These are phyloP conservation scores for Lagerstroemia fauriei DNA, from an alignment of 441 rosid species.

Conservation along the genomic window DNA sequence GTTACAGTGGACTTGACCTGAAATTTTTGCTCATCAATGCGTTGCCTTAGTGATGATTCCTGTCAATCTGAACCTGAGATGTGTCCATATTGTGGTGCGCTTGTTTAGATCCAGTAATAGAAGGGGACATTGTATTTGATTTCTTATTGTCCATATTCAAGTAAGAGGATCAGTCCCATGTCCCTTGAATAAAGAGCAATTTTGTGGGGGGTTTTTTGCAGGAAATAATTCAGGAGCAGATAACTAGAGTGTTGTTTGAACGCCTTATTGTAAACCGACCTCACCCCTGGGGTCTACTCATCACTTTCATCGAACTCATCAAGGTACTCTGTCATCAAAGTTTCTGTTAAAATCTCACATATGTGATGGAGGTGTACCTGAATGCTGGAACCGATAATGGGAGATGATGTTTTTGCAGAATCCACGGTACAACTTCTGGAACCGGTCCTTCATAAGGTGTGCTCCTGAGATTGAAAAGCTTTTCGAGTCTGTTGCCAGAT, in stretches of 20 bases:
- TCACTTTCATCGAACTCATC: constrained; percentile 96
- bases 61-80: too few relatives aligned
- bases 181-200: not conserved
- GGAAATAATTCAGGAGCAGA: constrained; percentile 98
- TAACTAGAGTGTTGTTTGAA: constrained; percentile 88
- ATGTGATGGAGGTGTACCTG: not conserved
- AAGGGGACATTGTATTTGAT: not conserved
- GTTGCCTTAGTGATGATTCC: not conserved
- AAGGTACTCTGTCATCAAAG: constrained; percentile 43
- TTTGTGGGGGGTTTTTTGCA: constrained; percentile 22
- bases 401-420: constrained; percentile 46
- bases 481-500: constrained; percentile 91
- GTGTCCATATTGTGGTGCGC: not conserved
- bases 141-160: not conserved
- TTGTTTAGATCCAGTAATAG: not conserved
- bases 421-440: constrained; percentile 95
- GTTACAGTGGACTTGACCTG: not conserved
- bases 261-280: constrained; percentile 92
- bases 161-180: not conserved
- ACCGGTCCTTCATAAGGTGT: constrained; percentile 79
- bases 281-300: constrained; percentile 98
- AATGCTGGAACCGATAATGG: not conserved
- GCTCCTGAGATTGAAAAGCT: constrained; percentile 98
- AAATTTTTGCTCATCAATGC: not conserved
- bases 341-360: not conserved